Evolutionary conservation across 2,329 filamentous ascomycete species (phyloP), one percentile per base, ranked within the genome.

Genomic region (Neurospora crassa): DNA sequence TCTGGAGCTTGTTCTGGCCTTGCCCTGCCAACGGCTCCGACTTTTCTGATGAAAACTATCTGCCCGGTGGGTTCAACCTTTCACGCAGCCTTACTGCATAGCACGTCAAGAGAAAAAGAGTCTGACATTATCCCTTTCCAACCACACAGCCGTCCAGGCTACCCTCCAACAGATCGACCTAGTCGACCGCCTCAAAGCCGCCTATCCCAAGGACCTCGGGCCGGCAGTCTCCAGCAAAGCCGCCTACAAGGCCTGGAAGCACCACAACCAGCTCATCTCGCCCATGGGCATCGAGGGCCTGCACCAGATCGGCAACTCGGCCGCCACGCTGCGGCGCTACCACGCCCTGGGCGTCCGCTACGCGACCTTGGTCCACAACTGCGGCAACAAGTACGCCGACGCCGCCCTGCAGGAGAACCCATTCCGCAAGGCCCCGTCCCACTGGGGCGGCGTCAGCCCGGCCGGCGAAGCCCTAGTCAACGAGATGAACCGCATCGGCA

Each of bases 401-500:
- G 92, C 94, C 4, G 94, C 94, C 2, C 81, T 96, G 6, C 83
- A 85, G 75, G 84, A 91, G 73, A 79, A 82, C 40, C 86, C 87
- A 1, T 75, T 83, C 16, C 78, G 82, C 75, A 81, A 83, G 80
- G 84, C 87, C 72, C 80, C 86, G 69, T 88, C 91, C 0, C 82
- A 86, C 71, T 92, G 90, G 88, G 83, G 86, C 69, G 95, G 95
- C 2, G 84, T 98, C 1, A 95, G 91, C 72, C 83, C 86, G 0
- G 85, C 85, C 1, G 95, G 95, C 5, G 86, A 88, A 69, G 79
- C 84, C 14, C 82, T 97, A 0, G 84, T 98, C 67, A 84, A 84
- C 43, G 95, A 98, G 83, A 97, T 98, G 94, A 98, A 97, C 79
- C 88, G 95, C 3, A 84, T 97, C 1, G 95, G 95, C 37, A 94